A percentile compares a stretch with the other conserved stretches of the same genome.
phyloP scores from a whole-genome alignment of 139 green algal genomes.

The Asterochloris erici region DNA sequence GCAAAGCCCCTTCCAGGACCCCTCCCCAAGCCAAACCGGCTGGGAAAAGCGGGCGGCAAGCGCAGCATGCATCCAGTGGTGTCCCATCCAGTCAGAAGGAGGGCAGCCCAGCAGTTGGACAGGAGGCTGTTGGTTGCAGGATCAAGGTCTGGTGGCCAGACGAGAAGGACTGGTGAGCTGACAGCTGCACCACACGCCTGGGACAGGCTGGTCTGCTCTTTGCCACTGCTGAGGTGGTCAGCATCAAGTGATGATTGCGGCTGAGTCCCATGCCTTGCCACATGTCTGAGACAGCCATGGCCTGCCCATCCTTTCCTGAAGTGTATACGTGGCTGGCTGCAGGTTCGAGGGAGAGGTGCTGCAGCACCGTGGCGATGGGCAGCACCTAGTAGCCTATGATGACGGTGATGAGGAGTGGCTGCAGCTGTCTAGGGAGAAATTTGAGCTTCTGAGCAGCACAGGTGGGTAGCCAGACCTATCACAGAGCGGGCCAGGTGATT shows the following conservation, averaged over 20 bases:
- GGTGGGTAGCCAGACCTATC: too few species aligned
- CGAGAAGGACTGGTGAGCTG: conserved; percentile 41
- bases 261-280: not conserved
- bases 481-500: too few species aligned
- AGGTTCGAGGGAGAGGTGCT: conserved; percentile 33
- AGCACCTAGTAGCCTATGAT: conserved; percentile 64
- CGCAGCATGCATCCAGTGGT: too few species aligned
- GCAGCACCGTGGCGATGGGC: conserved; percentile 24
- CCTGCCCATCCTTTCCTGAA: not conserved
- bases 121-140: conserved; percentile 28
- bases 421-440: conserved; percentile 43
- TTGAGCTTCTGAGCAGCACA: conserved; percentile 11
- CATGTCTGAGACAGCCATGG: not conserved
- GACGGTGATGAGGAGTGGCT: conserved; percentile 76
- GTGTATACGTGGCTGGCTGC: not conserved
- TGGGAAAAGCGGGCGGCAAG: too few species aligned
- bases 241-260: not conserved
- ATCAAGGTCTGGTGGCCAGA: conserved; percentile 57
- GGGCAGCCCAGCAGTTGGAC: not conserved
- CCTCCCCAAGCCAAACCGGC: too few species aligned
- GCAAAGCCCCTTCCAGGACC: too few species aligned
- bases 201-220: not conserved
- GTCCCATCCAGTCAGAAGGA: not conserved
- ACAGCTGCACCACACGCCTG: not conserved
- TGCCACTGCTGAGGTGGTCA: not conserved